Conservation (phyloP, 257 asterid genomes). For the Solanum sejunctum region DNA sequence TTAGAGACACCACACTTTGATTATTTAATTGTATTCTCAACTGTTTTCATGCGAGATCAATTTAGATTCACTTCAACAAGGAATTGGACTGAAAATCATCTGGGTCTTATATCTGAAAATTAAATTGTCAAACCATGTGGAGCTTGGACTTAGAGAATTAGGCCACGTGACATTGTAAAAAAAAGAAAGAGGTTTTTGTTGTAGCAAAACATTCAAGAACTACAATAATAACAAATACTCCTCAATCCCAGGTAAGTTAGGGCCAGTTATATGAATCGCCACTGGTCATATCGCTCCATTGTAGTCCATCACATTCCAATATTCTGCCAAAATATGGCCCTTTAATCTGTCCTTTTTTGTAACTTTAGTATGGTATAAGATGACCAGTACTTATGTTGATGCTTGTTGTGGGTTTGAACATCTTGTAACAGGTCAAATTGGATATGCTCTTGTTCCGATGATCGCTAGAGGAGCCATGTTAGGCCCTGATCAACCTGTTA, state of each 20-base stretch:
- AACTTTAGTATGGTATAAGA: neutral
- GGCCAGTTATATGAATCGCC: neutral
- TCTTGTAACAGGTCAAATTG: conserved; percentile 57
- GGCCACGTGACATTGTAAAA: neutral
- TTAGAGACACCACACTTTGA: no score
- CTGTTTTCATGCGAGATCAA: no score
- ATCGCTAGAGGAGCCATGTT: conserved; percentile 74
- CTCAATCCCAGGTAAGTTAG: neutral
- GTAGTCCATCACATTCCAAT: neutral
- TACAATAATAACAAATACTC: neutral
- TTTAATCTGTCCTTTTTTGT: neutral
- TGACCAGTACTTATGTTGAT: neutral
- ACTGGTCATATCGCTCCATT: neutral
- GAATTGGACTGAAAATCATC: neutral
- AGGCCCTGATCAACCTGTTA: conserved; percentile 67
- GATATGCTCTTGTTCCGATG: conserved; percentile 81
- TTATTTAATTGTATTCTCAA: no score
- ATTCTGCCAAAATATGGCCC: neutral
- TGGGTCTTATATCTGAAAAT: neutral
- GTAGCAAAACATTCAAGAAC: neutral
- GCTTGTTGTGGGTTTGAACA: neutral
- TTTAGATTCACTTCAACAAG: neutral
- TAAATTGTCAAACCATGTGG: neutral
- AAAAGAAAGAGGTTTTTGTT: neutral
- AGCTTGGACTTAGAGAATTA: neutral